Conservation (phyloP, 2,329 filamentous ascomycete genomes). For the Colletotrichum truncatum region DNA sequence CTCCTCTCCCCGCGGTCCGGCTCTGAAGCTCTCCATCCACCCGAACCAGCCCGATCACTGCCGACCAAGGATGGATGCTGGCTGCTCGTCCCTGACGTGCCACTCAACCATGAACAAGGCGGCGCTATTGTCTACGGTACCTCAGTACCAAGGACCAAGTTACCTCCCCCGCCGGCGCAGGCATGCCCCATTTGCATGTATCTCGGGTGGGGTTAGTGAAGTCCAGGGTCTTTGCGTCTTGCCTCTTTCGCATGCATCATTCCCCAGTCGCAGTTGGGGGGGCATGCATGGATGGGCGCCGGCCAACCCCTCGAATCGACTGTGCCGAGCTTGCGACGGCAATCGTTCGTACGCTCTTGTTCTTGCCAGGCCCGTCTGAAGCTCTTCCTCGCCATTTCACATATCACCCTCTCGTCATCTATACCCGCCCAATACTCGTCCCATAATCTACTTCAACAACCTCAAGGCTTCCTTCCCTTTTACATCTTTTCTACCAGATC, state of each 20-base stretch:
- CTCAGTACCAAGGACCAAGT: not conserved
- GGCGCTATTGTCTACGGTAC: not conserved
- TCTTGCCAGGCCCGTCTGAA: not conserved
- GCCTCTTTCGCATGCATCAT: constrained; percentile 29
- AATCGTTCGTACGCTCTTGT: too few relatives aligned
- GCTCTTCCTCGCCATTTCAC: not conserved
- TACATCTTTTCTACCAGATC: not conserved
- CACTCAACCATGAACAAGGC: not conserved
- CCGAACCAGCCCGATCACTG: constrained; percentile 46
- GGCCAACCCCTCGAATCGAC: constrained; percentile 21
- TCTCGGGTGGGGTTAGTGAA: constrained; percentile 6
- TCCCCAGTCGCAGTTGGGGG: constrained; percentile 5
- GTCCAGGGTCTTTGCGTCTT: constrained; percentile 21
- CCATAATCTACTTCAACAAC: constrained; percentile 9
- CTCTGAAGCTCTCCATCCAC: constrained; percentile 38
- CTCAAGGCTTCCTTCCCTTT: not conserved
- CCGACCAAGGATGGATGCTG: constrained; percentile 35
- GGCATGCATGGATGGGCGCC: constrained; percentile 24
- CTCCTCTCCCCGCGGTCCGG: constrained; percentile 27
- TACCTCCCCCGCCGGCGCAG: constrained; percentile 8
- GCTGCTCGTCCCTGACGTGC: constrained; percentile 6
- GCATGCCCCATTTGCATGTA: not conserved
- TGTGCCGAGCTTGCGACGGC: constrained; percentile 28
- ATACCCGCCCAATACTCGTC: not conserved
- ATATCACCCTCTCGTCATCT: constrained; percentile 23